Percentiles rank a stretch among this genome's conserved stretches.
phyloP scores from a whole-genome alignment of 495 filamentous ascomycete species.

The Aspergillus homomorphus region DNA sequence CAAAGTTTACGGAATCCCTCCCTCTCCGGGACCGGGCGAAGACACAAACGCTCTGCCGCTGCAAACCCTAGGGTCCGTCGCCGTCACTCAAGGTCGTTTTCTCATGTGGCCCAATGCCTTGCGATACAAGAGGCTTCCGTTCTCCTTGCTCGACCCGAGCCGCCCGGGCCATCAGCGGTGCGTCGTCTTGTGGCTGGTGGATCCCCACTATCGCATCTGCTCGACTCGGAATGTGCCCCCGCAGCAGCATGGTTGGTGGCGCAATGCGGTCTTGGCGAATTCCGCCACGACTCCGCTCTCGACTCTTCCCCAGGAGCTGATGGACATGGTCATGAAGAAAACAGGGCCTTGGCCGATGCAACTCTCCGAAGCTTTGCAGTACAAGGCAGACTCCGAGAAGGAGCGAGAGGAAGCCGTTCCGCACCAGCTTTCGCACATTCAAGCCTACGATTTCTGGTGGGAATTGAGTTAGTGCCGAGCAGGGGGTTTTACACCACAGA shows the following conservation, averaged over 20 bases:
- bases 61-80: constrained; percentile 14
- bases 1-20: neutral
- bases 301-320: neutral
- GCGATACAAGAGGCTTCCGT: constrained; percentile 9
- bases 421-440: neutral
- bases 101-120: constrained; percentile 12
- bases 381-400: neutral
- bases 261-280: neutral
- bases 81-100: constrained; percentile 8
- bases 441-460: neutral
- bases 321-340: neutral
- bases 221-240: constrained; percentile 17
- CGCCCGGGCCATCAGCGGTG: constrained; percentile 12
- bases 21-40: neutral
- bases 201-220: constrained; percentile 14
- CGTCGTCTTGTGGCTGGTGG: constrained; percentile 14
- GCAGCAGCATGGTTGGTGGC: constrained; percentile 10
- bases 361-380: neutral
- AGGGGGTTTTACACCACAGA: neutral
- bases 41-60: constrained; percentile 1
- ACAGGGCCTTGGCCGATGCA: neutral
- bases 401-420: neutral
- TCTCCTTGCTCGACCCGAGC: constrained; percentile 11
- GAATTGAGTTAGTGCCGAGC: neutral
- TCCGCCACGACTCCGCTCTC: neutral